Conservation (phyloP, 257 asterid genomes). For the Coffea eugenioides region DNA sequence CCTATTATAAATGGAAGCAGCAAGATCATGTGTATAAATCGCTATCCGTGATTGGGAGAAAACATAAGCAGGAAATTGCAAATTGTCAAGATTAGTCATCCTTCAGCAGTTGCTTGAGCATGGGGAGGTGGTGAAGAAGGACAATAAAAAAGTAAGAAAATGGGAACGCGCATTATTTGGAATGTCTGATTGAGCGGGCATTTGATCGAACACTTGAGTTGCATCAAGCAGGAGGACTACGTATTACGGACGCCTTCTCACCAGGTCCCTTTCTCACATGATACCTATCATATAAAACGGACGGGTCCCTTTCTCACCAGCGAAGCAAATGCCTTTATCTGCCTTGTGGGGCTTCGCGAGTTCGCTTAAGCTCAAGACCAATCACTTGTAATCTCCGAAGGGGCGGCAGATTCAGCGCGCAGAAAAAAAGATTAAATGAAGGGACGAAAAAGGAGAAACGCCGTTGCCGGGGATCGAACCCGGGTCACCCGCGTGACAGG, state of each 20-base stretch:
- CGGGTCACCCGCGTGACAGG: slow-evolving; percentile 62
- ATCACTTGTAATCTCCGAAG: too few relatives aligned
- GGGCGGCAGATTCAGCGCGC: not conserved
- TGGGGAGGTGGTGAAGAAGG: not conserved
- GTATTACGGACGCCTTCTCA: too few relatives aligned
- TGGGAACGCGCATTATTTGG: not conserved
- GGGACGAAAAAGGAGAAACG: slow-evolving; percentile 6
- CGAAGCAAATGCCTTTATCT: not conserved
- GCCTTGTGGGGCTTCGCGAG: too few relatives aligned
- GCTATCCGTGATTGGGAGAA: too few relatives aligned
- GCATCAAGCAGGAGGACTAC: too few relatives aligned
- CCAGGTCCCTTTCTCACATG: too few relatives aligned
- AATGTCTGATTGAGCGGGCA: not conserved
- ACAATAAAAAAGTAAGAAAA: not conserved
- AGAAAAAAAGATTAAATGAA: not conserved
- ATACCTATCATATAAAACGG: too few relatives aligned
- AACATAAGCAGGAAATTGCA: not conserved
- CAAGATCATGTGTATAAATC: too few relatives aligned
- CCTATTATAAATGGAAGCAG: too few relatives aligned
- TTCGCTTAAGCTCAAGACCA: too few relatives aligned
- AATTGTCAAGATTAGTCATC: too few relatives aligned
- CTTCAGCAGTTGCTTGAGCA: not conserved
- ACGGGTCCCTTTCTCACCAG: not conserved
- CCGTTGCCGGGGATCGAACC: slow-evolving; percentile 69
- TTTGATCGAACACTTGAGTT: not conserved